A percentile compares a stretch with the other conserved stretches of the same genome.
Conservation (phyloP, 2,329 filamentous ascomycete genomes). For the Xylaria polymorpha region DNA sequence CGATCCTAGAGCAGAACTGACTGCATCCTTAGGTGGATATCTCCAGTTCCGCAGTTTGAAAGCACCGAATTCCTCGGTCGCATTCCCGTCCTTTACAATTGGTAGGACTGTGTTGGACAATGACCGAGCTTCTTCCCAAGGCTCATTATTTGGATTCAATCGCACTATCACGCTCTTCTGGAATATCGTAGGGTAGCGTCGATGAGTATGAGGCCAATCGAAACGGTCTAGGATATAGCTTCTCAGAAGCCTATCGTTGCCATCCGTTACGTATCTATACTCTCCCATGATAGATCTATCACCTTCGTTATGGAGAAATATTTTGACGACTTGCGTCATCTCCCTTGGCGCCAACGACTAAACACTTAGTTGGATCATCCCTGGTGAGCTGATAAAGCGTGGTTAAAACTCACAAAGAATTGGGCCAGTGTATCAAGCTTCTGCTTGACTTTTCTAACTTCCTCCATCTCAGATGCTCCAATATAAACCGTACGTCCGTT, state of each 20-base stretch:
- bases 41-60: constrained; percentile 28
- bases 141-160: constrained; percentile 29
- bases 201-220: constrained; percentile 14
- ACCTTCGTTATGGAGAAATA: constrained; percentile 42
- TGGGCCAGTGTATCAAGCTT: constrained; percentile 42
- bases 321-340: constrained; percentile 22
- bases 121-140: constrained; percentile 14
- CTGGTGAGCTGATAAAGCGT: neutral
- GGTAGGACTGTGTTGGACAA: constrained; percentile 24
- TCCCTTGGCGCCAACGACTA: constrained; percentile 14
- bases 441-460: constrained; percentile 26
- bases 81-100: constrained; percentile 1
- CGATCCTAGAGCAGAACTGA: neutral
- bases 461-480: constrained; percentile 36
- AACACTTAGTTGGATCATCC: neutral
- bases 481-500: constrained; percentile 38
- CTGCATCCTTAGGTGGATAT: constrained; percentile 17
- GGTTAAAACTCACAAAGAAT: constrained; percentile 41
- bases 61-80: constrained; percentile 22
- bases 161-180: constrained; percentile 30
- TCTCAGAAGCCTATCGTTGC: constrained; percentile 21
- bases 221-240: constrained; percentile 43
- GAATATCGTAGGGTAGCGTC: constrained; percentile 39
- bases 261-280: constrained; percentile 40
- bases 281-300: constrained; percentile 30